Evolutionary conservation across 1,139 yeast genomes (phyloP), one percentile per base, ranked within the genome.

Genomic region (Groenewaldozyma auringiensis): DNA sequence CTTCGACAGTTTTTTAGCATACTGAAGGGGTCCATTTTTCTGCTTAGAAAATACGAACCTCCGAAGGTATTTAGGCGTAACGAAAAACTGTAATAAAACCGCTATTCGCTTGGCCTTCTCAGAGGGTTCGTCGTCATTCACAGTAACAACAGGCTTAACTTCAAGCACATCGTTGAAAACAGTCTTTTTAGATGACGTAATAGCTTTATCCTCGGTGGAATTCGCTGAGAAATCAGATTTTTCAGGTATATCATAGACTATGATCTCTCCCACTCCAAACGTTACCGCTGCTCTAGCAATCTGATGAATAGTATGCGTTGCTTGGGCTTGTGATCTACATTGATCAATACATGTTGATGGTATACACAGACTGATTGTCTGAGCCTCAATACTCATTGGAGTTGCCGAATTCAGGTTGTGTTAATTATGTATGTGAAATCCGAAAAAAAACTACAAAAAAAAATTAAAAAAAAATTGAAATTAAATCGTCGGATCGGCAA

Each of bases 21-120:
- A 72, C 49, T 74, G 75, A 63, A 85, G 80, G 53, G 80, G 74
- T 20, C 64, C 58, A 29, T 60, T 51, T 22, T 38, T 37, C n/a
- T 20, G 22, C 16, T 18, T 14, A 48, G 72, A 71, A 65, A 88
- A 84, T 8, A 82, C 72, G 1, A 81, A 66, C 51, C 80, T 79
- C 21, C 82, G 75, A 36, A 88, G 70, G 59, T 88, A 86, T 42
- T 89, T 85, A 1, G 96, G 96, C 0, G 96, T 88, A 14, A 88
- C 78, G 57, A 86, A 86, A 59, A 70, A 88, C 60, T 87, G 95
- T 45, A 88, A 68, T 44, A 88, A 69, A 1, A 82, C 72, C 0
- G 94, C 94, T 40, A 86, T 70, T 16, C 80, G 58, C 58, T 81
- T 65, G 0, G 80, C 68, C 42, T 75, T 69, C 35, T 70, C 50